Conservation (phyloP, 2,329 filamentous ascomycete species). For the Stachybotrys chartarum region DNA sequence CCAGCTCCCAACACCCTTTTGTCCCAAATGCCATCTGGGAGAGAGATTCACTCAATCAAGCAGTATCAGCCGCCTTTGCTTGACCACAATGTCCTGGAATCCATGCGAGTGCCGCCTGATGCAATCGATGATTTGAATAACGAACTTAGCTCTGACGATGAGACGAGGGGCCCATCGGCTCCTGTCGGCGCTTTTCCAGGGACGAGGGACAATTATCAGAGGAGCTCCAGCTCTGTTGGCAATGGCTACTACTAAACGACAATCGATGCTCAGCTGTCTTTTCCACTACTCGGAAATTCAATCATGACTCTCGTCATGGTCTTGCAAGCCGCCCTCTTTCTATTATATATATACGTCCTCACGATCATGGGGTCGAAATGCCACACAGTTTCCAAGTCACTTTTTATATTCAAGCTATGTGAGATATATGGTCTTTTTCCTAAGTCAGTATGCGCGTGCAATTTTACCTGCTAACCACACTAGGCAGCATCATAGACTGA, state of each 20-base stretch:
- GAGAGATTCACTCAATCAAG: slow-evolving; percentile 73
- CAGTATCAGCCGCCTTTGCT: slow-evolving; percentile 60
- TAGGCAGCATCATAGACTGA: not conserved
- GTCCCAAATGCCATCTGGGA: slow-evolving; percentile 75
- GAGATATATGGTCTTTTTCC: too few relatives aligned
- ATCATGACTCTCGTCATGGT: too few relatives aligned
- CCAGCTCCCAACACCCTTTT: slow-evolving; percentile 66
- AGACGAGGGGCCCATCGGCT: slow-evolving; percentile 18
- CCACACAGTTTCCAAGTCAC: too few relatives aligned
- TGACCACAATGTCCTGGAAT: slow-evolving; percentile 56
- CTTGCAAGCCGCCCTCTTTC: too few relatives aligned
- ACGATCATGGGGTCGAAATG: too few relatives aligned
- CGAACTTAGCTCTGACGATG: slow-evolving; percentile 31
- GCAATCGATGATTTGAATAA: slow-evolving; percentile 23
- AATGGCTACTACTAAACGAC: slow-evolving; percentile 29
- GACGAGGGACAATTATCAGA: slow-evolving; percentile 29
- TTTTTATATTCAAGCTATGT: too few relatives aligned
- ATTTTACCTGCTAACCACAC: not conserved
- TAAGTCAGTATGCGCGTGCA: too few relatives aligned
- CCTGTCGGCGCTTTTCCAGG: slow-evolving; percentile 46
- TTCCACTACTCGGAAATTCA: not conserved
- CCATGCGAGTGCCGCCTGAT: slow-evolving; percentile 40
- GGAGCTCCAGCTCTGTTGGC: slow-evolving; percentile 18
- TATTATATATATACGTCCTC: too few relatives aligned
- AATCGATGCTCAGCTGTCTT: not conserved